Base-by-base conservation (phyloP, 2,329 filamentous ascomycete species). In the Metarhizium guizhouense region DNA sequence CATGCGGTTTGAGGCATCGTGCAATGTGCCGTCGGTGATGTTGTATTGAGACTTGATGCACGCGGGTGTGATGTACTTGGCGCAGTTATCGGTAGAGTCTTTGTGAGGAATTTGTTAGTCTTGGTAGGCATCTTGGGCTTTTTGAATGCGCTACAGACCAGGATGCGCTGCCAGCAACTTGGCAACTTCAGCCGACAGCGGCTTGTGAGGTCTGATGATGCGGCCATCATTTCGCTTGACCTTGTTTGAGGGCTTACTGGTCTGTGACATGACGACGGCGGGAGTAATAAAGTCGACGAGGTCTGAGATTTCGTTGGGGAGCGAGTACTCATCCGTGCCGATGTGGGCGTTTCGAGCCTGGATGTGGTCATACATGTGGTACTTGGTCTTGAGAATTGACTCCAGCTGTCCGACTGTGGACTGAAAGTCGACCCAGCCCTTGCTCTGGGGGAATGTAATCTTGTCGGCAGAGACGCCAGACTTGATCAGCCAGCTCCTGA, bases 381-480 rank as follows among this genome's bases (percentile, higher is more conserved):
- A 82, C 56, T 79, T 69, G 6, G 80, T 76, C 59, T 74, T 72
- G 49, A 83, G 72, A 20, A 84, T 70, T 16, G 66, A 64, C 64
- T 83, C 80, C 8, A 77, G 73, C 63, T 84, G 77, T 40, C 73
- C 70, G 3, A 77, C 76, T 6, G 78, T 78, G 11, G 78, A 78
- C 56, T 81, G 74, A 63, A 83, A 81, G 13, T 74, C 68, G 20
- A 83, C 63, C 78, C 80, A 83, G 51, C 76, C 76, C 54, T 76
- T 74, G 32, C 76, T 76, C 47, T 73, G 70, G 0, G 80, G 79
- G 47, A 80, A 73, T 45, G 68, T 68, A 47, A 84, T 71, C 5
- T 78, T 73, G 4, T 70, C 68, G 2, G 66, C 64, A 29, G 72
- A 62, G 51, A 85, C 79, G 8, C 82, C 82, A 34, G 76, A 73